A percentile compares a stretch with the other conserved stretches of the same genome.
phyloP scores from a whole-genome alignment of 164 flowering plant genomes.

The Sextonia rubra region DNA sequence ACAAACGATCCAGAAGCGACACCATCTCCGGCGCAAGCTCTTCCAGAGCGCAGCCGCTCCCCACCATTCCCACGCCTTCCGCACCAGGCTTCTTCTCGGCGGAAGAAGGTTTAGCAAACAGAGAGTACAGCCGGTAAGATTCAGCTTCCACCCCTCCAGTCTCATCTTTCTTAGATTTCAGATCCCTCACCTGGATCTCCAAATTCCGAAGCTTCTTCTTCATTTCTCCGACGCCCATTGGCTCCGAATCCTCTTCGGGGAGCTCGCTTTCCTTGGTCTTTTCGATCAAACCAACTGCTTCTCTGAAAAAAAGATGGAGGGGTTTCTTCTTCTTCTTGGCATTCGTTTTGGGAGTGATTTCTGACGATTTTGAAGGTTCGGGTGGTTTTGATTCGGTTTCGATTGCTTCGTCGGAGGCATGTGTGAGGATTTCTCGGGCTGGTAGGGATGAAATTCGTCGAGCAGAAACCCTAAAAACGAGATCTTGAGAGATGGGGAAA shows the following conservation, averaged over 20 bases:
- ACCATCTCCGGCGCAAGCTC: slow-evolving; percentile 19
- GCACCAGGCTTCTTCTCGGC: not conserved
- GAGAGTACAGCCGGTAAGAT: not conserved
- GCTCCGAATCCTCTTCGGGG: not conserved
- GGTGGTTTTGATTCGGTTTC: not conserved
- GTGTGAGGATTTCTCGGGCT: not conserved
- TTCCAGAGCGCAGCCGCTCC: not conserved
- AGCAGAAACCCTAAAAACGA: not conserved
- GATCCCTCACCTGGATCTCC: slow-evolving; percentile 12
- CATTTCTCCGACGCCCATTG: slow-evolving; percentile 8
- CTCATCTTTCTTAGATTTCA: slow-evolving; percentile 8
- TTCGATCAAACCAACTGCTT: slow-evolving; percentile 12
- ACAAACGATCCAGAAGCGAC: slow-evolving; percentile 13
- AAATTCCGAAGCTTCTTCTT: slow-evolving; percentile 13
- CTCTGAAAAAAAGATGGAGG: slow-evolving; percentile 10
- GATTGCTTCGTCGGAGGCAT: not conserved
- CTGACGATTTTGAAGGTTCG: not conserved
- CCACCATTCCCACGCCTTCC: not conserved
- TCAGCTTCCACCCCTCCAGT: not conserved
- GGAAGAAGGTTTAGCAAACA: slow-evolving; percentile 1
- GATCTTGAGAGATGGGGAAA: not conserved
- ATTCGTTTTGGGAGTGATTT: not conserved
- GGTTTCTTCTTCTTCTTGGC: slow-evolving; percentile 7
- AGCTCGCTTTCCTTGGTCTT: slow-evolving; percentile 8
- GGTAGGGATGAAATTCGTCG: not conserved